Conservation (phyloP, 2,329 filamentous ascomycete genomes). For the Aspergillus proliferans region DNA sequence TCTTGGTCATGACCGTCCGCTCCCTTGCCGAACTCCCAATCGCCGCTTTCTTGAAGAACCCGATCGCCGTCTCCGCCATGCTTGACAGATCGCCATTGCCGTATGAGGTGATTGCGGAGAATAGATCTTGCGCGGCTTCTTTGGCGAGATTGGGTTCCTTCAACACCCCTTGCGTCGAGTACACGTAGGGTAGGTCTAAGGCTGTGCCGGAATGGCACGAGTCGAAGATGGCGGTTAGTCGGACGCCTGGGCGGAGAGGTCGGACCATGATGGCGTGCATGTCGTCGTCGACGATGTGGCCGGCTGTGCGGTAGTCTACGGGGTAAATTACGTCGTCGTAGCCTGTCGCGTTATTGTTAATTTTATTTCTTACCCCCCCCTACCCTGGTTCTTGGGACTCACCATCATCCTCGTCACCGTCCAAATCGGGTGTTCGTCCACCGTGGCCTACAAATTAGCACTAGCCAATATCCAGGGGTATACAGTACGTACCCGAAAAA, state of each 20-base stretch:
- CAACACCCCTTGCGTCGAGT: constrained; percentile 60
- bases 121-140: constrained; percentile 58
- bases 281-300: constrained; percentile 72
- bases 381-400: too few relatives aligned
- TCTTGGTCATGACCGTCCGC: constrained; percentile 79
- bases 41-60: constrained; percentile 81
- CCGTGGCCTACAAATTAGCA: constrained; percentile 55
- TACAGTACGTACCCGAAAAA: constrained; percentile 66
- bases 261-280: constrained; percentile 72
- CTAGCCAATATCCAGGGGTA: neutral
- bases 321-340: constrained; percentile 75
- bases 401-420: constrained; percentile 70
- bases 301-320: constrained; percentile 61
- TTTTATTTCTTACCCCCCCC: too few relatives aligned
- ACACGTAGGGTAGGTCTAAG: constrained; percentile 62
- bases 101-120: constrained; percentile 66
- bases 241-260: constrained; percentile 77
- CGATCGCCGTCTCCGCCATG: constrained; percentile 72
- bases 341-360: constrained; percentile 24
- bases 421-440: constrained; percentile 65
- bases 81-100: constrained; percentile 74
- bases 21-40: constrained; percentile 71
- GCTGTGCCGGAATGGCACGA: constrained; percentile 63
- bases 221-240: constrained; percentile 63
- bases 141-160: constrained; percentile 64